These are phyloP conservation scores for Clohesyomyces aquaticus DNA, from an alignment of 495 filamentous ascomycete genomes.

Conservation along the genomic window DNA sequence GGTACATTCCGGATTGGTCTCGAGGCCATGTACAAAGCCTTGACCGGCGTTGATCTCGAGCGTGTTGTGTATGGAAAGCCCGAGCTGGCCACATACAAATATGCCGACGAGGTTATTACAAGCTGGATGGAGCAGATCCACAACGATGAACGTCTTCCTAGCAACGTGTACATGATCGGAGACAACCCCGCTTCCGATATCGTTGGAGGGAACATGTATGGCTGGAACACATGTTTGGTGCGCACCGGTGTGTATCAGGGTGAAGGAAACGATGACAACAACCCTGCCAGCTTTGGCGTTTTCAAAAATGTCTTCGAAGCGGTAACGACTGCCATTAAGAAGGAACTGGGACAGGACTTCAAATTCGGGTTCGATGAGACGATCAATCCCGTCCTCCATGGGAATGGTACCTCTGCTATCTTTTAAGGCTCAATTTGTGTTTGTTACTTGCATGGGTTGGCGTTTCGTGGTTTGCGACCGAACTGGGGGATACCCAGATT, in stretches of 20 bases:
- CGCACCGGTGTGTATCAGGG: constrained; percentile 65
- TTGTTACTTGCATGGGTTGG: background rate
- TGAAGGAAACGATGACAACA: constrained; percentile 46
- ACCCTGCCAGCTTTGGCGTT: constrained; percentile 46
- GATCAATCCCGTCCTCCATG: constrained; percentile 68
- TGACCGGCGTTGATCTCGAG: constrained; percentile 75
- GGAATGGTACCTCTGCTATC: constrained; percentile 57
- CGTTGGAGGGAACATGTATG: constrained; percentile 78
- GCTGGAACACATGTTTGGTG: constrained; percentile 77
- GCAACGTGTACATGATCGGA: constrained; percentile 81
- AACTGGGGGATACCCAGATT: constrained; percentile 8
- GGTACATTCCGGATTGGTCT: constrained; percentile 76
- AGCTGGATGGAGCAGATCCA: constrained; percentile 78
- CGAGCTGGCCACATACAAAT: constrained; percentile 78
- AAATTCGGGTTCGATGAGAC: constrained; percentile 46
- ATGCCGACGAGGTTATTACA: constrained; percentile 74
- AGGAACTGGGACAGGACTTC: constrained; percentile 45
- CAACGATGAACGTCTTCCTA: constrained; percentile 68
- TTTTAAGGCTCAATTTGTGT: constrained; percentile 48
- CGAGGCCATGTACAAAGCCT: constrained; percentile 77
- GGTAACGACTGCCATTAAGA: constrained; percentile 42
- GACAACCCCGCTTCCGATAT: constrained; percentile 82
- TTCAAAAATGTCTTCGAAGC: constrained; percentile 46
- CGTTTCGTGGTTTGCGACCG: no score
- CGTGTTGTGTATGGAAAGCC: constrained; percentile 86